phyloP scores from a whole-genome alignment of 1,284 basidiomycete genomes.

The Fomitopsis pinicola region DNA sequence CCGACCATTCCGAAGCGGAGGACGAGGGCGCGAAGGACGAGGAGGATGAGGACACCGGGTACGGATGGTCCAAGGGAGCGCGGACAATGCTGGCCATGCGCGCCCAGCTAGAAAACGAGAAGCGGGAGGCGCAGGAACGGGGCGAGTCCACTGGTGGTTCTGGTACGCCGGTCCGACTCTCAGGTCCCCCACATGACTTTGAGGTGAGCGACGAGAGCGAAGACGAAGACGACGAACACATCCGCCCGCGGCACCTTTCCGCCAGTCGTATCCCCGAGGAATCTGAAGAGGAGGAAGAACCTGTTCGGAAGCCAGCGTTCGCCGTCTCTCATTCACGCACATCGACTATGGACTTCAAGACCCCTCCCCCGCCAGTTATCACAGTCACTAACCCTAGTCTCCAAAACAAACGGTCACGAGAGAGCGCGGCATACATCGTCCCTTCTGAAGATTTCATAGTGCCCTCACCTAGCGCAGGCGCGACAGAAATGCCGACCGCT shows the following conservation, averaged over 20 bases:
- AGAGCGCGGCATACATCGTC: conserved; percentile 21
- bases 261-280: conserved; percentile 62
- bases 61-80: conserved; percentile 62
- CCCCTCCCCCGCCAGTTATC: conserved; percentile 6
- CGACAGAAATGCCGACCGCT: conserved; percentile 37
- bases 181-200: conserved; percentile 66
- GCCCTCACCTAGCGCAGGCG: conserved; percentile 30
- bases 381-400: conserved; percentile 8
- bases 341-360: conserved; percentile 15
- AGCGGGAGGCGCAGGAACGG: conserved; percentile 42
- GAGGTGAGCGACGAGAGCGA: conserved; percentile 81
- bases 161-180: conserved; percentile 30
- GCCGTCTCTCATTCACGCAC: conserved; percentile 1
- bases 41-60: conserved; percentile 38
- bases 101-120: conserved; percentile 58
- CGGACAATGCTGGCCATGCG: conserved; percentile 72
- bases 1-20: conserved; percentile 51
- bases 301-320: conserved; percentile 1
- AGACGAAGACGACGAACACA: conserved; percentile 44
- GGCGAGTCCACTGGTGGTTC: conserved; percentile 19
- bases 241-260: neutral
- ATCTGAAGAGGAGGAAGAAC: conserved; percentile 45
- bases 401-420: conserved; percentile 11
- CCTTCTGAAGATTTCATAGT: conserved; percentile 30
- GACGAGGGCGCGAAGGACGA: conserved; percentile 45